Percentiles rank a stretch among this genome's conserved stretches.
Evolutionary conservation across 148 eudicot species (phyloP).

Genomic region (Dianthus caryophyllus): DNA sequence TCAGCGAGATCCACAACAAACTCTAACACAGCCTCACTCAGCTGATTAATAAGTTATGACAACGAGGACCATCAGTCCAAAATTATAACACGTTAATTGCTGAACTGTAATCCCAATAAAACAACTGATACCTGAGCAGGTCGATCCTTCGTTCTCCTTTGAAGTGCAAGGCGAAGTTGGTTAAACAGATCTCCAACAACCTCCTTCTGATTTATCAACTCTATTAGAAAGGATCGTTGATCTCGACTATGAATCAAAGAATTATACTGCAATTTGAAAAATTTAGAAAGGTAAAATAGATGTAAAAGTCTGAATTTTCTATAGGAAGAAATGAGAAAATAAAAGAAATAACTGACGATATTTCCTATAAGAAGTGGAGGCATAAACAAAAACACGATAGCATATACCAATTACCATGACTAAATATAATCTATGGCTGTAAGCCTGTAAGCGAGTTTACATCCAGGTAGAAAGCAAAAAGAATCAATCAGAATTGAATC

Average conservation of each 20-base stretch:
- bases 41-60: neutral
- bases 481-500: no score
- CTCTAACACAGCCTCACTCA: neutral
- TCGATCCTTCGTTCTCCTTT: constrained; percentile 72
- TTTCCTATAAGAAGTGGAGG: neutral
- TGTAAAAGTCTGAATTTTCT: neutral
- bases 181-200: constrained; percentile 93
- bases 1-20: neutral
- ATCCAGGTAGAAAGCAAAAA: no score
- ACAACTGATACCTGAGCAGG: constrained; percentile 77
- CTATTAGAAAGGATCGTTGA: constrained; percentile 68
- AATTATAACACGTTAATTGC: neutral
- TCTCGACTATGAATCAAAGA: constrained; percentile 67
- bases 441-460: no score
- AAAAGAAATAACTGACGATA: neutral
- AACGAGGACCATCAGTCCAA: neutral
- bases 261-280: constrained; percentile 51
- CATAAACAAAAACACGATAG: no score
- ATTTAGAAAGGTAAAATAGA: constrained; percentile 10
- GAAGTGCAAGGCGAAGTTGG: constrained; percentile 95
- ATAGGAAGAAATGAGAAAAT: neutral
- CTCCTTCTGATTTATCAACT: constrained; percentile 90
- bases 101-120: neutral
- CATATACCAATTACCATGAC: no score
- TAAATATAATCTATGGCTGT: no score